Evolutionary conservation across 2,329 filamentous ascomycete genomes (phyloP).

Genomic region (Coniella vitis): DNA sequence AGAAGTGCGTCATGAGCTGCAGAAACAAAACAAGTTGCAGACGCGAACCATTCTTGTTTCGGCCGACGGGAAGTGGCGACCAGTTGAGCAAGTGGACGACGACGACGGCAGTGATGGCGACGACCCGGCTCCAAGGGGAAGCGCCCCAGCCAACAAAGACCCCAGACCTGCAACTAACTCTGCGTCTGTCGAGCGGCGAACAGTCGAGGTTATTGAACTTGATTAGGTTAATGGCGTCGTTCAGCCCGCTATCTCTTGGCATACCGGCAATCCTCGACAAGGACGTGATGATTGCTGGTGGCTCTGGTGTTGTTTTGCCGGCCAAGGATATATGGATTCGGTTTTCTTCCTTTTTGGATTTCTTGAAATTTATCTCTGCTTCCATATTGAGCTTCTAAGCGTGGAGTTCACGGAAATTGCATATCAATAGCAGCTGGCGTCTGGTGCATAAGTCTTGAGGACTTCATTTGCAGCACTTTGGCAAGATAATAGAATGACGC

Average conservation of each 20-base stretch:
- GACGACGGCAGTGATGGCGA: conserved; percentile 28
- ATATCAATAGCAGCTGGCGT: neutral
- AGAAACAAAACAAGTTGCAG: conserved; percentile 37
- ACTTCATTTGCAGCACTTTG: too few relatives aligned
- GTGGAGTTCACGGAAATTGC: conserved; percentile 9
- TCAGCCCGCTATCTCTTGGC: neutral
- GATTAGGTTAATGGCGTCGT: conserved; percentile 1
- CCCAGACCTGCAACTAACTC: conserved; percentile 1
- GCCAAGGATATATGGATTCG: neutral
- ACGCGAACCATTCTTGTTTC: conserved; percentile 57
- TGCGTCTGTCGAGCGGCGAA: neutral
- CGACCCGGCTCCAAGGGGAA: neutral
- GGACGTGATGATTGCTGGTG: neutral
- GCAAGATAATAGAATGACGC: too few relatives aligned
- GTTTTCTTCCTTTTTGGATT: neutral
- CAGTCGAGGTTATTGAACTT: conserved; percentile 13
- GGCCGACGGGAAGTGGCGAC: conserved; percentile 58
- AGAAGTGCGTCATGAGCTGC: conserved; percentile 52
- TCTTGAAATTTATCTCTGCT: neutral
- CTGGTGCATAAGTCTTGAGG: neutral
- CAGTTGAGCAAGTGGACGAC: conserved; percentile 28
- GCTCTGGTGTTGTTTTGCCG: neutral
- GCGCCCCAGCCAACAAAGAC: conserved; percentile 8
- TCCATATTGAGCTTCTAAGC: conserved; percentile 3
- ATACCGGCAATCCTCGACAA: too few relatives aligned